Evolutionary conservation across 805 yeast species (phyloP).

Genomic region (Candida montana): DNA sequence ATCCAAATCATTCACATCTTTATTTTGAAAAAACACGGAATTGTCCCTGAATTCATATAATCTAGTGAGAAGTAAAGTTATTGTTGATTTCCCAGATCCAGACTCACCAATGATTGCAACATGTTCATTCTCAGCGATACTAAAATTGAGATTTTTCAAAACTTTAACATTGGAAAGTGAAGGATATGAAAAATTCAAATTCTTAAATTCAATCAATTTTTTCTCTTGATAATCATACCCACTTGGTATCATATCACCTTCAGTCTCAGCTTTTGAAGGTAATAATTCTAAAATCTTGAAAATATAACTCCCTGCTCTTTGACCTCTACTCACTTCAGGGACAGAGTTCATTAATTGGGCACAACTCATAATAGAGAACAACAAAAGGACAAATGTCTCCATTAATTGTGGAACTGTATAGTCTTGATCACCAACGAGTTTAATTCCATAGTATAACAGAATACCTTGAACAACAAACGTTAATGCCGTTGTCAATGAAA

Average conservation of each 20-base stretch:
- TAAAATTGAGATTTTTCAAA: slow-evolving; percentile 39
- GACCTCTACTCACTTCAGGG: slow-evolving; percentile 80
- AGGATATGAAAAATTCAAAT: slow-evolving; percentile 49
- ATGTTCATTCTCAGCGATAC: slow-evolving; percentile 40
- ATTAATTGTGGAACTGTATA: slow-evolving; percentile 56
- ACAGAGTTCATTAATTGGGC: slow-evolving; percentile 53
- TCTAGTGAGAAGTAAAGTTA: slow-evolving; percentile 50
- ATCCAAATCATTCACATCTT: slow-evolving; percentile 42
- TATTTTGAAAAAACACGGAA: slow-evolving; percentile 39
- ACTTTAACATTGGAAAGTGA: slow-evolving; percentile 25
- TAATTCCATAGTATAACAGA: slow-evolving; percentile 74
- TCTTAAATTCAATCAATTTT: slow-evolving; percentile 33
- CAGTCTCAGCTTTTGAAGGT: slow-evolving; percentile 32
- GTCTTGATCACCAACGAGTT: slow-evolving; percentile 52
- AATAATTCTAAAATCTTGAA: slow-evolving; percentile 34
- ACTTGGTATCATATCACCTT: slow-evolving; percentile 27
- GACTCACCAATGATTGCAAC: slow-evolving; percentile 79
- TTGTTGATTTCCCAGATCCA: slow-evolving; percentile 89
- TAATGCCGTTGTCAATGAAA: slow-evolving; percentile 50
- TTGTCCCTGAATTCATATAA: slow-evolving; percentile 41
- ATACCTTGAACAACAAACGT: slow-evolving; percentile 62
- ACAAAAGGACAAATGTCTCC: slow-evolving; percentile 63
- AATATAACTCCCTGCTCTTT: slow-evolving; percentile 59
- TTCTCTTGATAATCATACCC: slow-evolving; percentile 25
- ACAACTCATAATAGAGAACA: slow-evolving; percentile 68